Evolutionary conservation across 257 asterid genomes (phyloP).

Genomic region (Solanum habrochaites): DNA sequence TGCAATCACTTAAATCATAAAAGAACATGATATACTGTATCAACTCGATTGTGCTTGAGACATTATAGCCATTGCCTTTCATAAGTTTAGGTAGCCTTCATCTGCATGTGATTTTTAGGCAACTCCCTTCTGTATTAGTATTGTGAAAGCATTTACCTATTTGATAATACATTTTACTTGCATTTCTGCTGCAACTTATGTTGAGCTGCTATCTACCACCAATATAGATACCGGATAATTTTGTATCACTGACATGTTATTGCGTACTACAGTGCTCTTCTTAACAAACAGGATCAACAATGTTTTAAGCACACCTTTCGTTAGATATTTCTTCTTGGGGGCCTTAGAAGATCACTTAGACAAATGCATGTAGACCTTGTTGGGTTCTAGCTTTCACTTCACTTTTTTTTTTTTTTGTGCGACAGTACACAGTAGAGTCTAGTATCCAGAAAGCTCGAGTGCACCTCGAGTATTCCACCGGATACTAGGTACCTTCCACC

Average conservation of each 20-base stretch:
- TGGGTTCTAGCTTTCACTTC: neutral
- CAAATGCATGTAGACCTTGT: neutral
- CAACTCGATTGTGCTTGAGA: neutral
- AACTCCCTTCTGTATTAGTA: neutral
- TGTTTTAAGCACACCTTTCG: neutral
- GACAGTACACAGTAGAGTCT: neutral
- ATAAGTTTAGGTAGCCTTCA: neutral
- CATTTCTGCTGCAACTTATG: neutral
- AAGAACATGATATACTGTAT: neutral
- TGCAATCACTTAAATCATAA: neutral
- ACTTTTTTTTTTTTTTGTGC: neutral
- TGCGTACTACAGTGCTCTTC: neutral
- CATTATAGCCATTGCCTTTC: neutral
- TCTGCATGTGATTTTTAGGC: neutral
- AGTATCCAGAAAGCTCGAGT: neutral
- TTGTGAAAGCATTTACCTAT: neutral
- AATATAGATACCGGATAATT: neutral
- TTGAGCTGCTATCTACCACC: neutral
- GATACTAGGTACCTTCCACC: neutral
- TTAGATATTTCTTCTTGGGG: neutral
- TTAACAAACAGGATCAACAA: neutral
- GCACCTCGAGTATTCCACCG: neutral
- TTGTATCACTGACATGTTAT: neutral
- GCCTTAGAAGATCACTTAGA: neutral
- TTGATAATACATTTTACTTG: neutral